These are phyloP conservation scores for Aspergillus sp. DNA, from an alignment of 2,329 filamentous ascomycete genomes.

Conservation along the genomic window DNA sequence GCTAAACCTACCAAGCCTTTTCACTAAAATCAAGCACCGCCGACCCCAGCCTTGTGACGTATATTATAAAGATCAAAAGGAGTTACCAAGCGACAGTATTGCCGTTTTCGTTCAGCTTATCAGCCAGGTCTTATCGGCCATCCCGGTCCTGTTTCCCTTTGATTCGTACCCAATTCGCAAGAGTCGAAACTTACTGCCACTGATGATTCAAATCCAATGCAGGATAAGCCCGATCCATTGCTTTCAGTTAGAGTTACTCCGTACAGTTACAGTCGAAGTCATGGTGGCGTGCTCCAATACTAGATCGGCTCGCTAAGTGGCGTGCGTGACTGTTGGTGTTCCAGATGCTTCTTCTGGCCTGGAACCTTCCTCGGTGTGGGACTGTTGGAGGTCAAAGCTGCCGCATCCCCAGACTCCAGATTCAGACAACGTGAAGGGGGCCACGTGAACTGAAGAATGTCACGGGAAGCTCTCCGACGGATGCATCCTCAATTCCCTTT, in stretches of 20 bases:
- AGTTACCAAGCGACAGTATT: not conserved
- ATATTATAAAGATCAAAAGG: not conserved
- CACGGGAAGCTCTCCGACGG: constrained; percentile 1
- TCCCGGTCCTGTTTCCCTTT: too few species aligned
- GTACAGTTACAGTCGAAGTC: constrained; percentile 9
- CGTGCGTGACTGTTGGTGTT: not conserved
- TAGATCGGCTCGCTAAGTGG: not conserved
- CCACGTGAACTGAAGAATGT: constrained; percentile 11
- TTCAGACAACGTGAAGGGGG: not conserved
- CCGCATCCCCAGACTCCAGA: not conserved
- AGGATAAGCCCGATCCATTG: not conserved
- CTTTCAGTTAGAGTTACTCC: constrained; percentile 10
- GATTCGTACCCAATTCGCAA: too few species aligned
- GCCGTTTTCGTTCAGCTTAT: too few species aligned
- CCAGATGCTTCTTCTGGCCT: not conserved
- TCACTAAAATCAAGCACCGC: not conserved
- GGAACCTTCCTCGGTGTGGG: not conserved
- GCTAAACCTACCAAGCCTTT: not conserved
- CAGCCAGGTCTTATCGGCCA: too few species aligned
- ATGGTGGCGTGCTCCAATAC: constrained; percentile 1
- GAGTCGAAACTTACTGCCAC: too few species aligned
- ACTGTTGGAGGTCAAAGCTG: not conserved
- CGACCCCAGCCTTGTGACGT: too few species aligned
- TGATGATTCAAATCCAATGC: not conserved
- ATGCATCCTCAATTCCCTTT: not conserved